phyloP scores from a whole-genome alignment of 1,139 yeast species.

The Nakaseomyces uthaithaninus region DNA sequence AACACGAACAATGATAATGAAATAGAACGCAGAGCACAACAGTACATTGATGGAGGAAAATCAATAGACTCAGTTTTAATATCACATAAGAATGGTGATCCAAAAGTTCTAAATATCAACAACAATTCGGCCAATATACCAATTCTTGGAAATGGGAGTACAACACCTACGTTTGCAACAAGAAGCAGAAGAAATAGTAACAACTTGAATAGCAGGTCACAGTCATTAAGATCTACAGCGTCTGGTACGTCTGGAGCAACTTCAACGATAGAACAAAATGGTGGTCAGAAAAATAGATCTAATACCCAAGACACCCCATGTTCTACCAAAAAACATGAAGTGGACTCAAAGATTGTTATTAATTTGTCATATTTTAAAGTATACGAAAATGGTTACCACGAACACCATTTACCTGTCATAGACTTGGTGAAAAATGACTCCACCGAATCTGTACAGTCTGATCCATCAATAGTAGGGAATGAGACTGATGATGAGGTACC shows the following conservation, averaged over 20 bases:
- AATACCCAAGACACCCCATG: background rate
- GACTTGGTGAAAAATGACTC: conserved; percentile 17
- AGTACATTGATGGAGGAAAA: background rate
- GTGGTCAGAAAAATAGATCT: background rate
- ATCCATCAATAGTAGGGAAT: background rate
- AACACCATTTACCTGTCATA: conserved; percentile 26
- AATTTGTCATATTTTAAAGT: conserved; percentile 28
- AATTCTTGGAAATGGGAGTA: background rate
- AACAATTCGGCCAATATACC: background rate
- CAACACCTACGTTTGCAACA: background rate
- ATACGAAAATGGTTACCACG: conserved; percentile 28
- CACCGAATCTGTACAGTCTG: conserved; percentile 6
- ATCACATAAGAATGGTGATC: background rate
- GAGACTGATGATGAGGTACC: conserved; percentile 6
- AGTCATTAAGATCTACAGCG: conserved; percentile 2
- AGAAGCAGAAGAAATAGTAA: conserved; percentile 6
- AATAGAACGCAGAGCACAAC: background rate
- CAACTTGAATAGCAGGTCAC: background rate
- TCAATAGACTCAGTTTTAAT: conserved; percentile 1
- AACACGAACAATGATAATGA: background rate
- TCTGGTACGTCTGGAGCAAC: background rate
- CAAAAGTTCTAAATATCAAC: background rate
- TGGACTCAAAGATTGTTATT: conserved; percentile 22
- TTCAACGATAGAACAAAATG: background rate
- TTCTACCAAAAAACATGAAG: conserved; percentile 9